Percentiles rank a stretch among this genome's conserved stretches.
Evolutionary conservation across 768 basidiomycete species (phyloP).

Genomic region (Hemileccinum rubropunctum): DNA sequence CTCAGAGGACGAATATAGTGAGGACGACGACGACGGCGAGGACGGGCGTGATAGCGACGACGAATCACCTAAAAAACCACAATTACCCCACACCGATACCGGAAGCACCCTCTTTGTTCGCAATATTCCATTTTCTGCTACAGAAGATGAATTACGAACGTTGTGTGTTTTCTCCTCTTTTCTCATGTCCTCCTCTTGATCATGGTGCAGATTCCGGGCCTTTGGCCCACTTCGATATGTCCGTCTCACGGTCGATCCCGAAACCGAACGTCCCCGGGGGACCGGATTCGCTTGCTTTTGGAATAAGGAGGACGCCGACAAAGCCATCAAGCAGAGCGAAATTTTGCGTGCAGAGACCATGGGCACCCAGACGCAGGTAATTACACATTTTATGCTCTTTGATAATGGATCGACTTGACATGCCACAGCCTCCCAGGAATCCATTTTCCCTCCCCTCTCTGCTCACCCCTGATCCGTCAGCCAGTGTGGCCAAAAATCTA

Average conservation of each 20-base stretch:
- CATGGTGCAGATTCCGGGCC: constrained; percentile 60
- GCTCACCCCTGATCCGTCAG: constrained; percentile 91
- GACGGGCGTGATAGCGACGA: constrained; percentile 19
- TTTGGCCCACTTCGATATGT: constrained; percentile 95
- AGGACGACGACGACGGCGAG: constrained; percentile 24
- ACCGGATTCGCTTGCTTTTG: constrained; percentile 98
- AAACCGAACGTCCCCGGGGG: constrained; percentile 84
- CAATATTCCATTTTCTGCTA: constrained; percentile 89
- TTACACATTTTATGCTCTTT: constrained; percentile 19
- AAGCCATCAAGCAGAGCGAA: constrained; percentile 78
- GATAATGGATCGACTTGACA: neutral
- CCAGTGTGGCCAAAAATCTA: constrained; percentile 73
- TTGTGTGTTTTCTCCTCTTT: constrained; percentile 50
- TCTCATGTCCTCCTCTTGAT: neutral
- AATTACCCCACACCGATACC: constrained; percentile 77
- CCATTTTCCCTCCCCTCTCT: constrained; percentile 88
- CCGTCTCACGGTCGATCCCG: constrained; percentile 81
- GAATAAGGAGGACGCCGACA: constrained; percentile 88
- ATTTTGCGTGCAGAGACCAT: constrained; percentile 63
- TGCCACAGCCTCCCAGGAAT: constrained; percentile 61
- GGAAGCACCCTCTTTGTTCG: constrained; percentile 94
- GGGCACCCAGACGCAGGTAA: constrained; percentile 35
- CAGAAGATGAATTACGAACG: constrained; percentile 86
- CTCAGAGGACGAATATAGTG: constrained; percentile 31
- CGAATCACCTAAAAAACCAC: constrained; percentile 54